These are phyloP conservation scores for Stagonosporopsis cucurbitacearum DNA, from an alignment of 2,329 filamentous ascomycete genomes.

Conservation along the genomic window DNA sequence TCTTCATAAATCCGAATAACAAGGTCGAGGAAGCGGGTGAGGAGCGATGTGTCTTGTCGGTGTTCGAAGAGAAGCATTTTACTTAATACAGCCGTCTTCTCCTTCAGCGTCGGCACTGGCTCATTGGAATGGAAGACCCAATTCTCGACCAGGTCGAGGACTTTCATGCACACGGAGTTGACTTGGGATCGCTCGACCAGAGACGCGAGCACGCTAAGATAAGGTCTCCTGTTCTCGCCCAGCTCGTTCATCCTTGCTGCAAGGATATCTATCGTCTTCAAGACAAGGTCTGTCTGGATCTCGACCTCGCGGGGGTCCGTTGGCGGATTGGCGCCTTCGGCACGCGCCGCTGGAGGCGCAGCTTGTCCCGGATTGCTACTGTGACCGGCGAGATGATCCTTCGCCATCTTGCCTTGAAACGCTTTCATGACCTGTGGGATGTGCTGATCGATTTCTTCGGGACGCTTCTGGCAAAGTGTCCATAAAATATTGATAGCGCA, in stretches of 20 bases:
- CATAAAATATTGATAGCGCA: constrained; percentile 92
- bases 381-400: constrained; percentile 81
- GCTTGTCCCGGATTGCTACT: constrained; percentile 52
- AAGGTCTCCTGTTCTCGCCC: constrained; percentile 88
- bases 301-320: constrained; percentile 80
- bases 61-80: constrained; percentile 98
- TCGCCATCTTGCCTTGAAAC: constrained; percentile 86
- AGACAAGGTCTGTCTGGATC: constrained; percentile 87
- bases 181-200: constrained; percentile 95
- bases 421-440: constrained; percentile 90
- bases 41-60: constrained; percentile 78
- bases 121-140: constrained; percentile 98
- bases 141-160: constrained; percentile 88
- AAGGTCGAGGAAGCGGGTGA: constrained; percentile 92
- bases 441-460: constrained; percentile 87
- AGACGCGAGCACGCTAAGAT: constrained; percentile 92
- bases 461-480: constrained; percentile 85
- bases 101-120: constrained; percentile 95
- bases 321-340: constrained; percentile 64
- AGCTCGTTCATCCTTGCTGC: constrained; percentile 91
- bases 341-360: constrained; percentile 50
- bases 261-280: constrained; percentile 93
- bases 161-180: constrained; percentile 85
- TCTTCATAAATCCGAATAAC: constrained; percentile 99
- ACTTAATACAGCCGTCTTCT: constrained; percentile 97